Evolutionary conservation across 1,139 yeast species (phyloP), one percentile per base, ranked within the genome.

Genomic region (Candida dubliniensis): DNA sequence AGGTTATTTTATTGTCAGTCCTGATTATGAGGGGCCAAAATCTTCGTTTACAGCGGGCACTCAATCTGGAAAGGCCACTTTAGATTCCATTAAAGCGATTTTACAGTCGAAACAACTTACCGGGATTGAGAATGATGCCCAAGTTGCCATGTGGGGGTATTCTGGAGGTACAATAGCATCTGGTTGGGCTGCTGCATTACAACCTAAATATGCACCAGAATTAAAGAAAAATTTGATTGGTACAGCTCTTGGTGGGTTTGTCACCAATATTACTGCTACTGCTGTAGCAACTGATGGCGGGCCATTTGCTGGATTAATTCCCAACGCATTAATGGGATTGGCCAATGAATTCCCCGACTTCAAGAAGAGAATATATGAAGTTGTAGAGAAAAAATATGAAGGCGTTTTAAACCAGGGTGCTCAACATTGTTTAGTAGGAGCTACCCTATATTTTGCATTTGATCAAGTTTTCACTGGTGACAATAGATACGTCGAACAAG

Each of bases 201-300:
- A 62, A 44, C 69, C 69, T 6, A 41, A 46, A 1, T 68, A 68
- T 45, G 72, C 73, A 0, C 66, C 68, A 2, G 71, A 67, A 3
- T 55, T 68, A 32, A 34, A 34, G 4, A 27, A 47, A 1, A 55
- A 58, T 38, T 42, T 67, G n/a, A 51, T 58, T 34, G 73, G 71
- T 6, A 63, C 59, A 8, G 64, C 67, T 0, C 43, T 63, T 12
- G 73, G 73, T 2, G 73, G 74, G 1, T 56, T 60, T 48, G 61
- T 63, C 9, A 53, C 67, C 8, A 63, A 55, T 46, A 58, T 46
- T 43, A 58, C 48, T 8, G 55, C 58, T 8, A 56, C 63, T 2
- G 63, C 64, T 3, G 58, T 48, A 11, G 51, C 54, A 9, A 44
- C 55, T 32, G 69, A 65, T 24, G 68, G 68, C 4, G 42, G 51